Evolutionary conservation across 1,284 basidiomycete genomes (phyloP).

Genomic region (Melanopsichium pennsylvanicum): DNA sequence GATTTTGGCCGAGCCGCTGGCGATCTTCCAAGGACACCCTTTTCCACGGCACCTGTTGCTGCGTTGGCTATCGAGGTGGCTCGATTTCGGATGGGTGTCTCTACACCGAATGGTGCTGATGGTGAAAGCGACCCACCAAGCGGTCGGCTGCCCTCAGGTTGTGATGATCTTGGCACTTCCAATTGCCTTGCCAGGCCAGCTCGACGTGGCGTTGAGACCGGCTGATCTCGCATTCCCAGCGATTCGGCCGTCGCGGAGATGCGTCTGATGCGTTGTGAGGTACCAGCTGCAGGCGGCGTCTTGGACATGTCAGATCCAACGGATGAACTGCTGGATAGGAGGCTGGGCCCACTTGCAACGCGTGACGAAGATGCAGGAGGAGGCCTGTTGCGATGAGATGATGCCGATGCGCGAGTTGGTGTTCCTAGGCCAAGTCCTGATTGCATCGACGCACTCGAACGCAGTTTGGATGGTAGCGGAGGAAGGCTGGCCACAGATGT

Average conservation of each 20-base stretch:
- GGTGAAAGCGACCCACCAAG: slow-evolving; percentile 14
- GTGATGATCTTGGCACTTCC: slow-evolving; percentile 13
- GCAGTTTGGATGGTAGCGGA: slow-evolving; percentile 17
- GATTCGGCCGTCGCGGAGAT: slow-evolving; percentile 42
- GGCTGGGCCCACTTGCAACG: slow-evolving; percentile 32
- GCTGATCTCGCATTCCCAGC: slow-evolving; percentile 20
- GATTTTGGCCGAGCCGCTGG: slow-evolving; percentile 19
- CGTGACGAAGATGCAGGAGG: slow-evolving; percentile 20
- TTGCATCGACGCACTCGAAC: slow-evolving; percentile 28
- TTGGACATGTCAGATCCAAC: slow-evolving; percentile 27
- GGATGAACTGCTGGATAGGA: slow-evolving; percentile 37
- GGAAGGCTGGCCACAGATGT: slow-evolving; percentile 30
- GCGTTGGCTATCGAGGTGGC: slow-evolving; percentile 37
- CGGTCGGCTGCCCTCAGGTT: slow-evolving; percentile 3
- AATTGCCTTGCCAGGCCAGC: slow-evolving; percentile 16
- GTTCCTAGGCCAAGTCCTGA: slow-evolving; percentile 38
- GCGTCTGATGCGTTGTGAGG: slow-evolving; percentile 22
- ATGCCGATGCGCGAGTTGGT: slow-evolving; percentile 21
- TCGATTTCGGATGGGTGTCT: slow-evolving; percentile 34
- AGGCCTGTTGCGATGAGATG: slow-evolving; percentile 11
- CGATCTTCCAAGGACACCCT: slow-evolving; percentile 31
- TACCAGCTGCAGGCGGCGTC: slow-evolving; percentile 33
- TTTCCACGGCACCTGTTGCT: slow-evolving; percentile 31
- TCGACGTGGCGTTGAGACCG: slow-evolving; percentile 29
- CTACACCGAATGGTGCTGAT: slow-evolving; percentile 16